These are phyloP conservation scores for Rhodotorula glutinis DNA, from an alignment of 1,284 basidiomycete genomes.

Conservation along the genomic window DNA sequence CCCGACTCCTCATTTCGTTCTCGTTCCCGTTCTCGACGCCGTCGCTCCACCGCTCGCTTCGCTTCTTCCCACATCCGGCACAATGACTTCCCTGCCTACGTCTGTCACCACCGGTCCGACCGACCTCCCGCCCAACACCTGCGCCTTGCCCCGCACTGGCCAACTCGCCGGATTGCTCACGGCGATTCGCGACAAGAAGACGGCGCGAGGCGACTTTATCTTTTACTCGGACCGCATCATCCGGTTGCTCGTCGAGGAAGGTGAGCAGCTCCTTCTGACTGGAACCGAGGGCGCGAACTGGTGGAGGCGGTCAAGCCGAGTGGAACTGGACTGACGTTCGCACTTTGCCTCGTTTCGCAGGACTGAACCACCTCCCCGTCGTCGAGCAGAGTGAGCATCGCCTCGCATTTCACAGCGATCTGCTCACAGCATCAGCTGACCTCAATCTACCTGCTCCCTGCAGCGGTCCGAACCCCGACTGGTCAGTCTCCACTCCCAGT, in stretches of 20 bases:
- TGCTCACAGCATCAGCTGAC: background rate
- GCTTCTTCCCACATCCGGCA: background rate
- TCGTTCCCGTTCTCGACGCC: background rate
- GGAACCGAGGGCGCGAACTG: too few species aligned
- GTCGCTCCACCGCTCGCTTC: background rate
- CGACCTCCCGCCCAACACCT: slow-evolving; percentile 69
- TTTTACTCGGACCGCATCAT: slow-evolving; percentile 80
- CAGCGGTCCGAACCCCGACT: slow-evolving; percentile 68
- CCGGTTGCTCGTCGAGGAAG: slow-evolving; percentile 60
- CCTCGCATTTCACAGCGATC: background rate
- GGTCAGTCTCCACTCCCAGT: slow-evolving; percentile 43
- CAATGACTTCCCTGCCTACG: slow-evolving; percentile 4
- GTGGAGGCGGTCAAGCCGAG: too few species aligned
- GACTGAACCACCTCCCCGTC: slow-evolving; percentile 94
- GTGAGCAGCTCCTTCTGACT: too few species aligned
- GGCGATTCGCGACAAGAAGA: slow-evolving; percentile 63
- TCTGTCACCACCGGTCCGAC: slow-evolving; percentile 12
- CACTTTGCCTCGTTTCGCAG: slow-evolving; percentile 49
- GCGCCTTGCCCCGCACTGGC: slow-evolving; percentile 74
- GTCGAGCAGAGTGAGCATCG: slow-evolving; percentile 60
- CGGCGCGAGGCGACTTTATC: slow-evolving; percentile 80
- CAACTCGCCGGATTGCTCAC: slow-evolving; percentile 95
- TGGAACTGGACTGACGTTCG: background rate
- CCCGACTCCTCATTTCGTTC: too few species aligned
- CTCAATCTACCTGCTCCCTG: too few species aligned